Percentiles rank a stretch among this genome's conserved stretches.
Conservation (phyloP, 177 flowering plant genomes). For the Vitis hybrid region DNA sequence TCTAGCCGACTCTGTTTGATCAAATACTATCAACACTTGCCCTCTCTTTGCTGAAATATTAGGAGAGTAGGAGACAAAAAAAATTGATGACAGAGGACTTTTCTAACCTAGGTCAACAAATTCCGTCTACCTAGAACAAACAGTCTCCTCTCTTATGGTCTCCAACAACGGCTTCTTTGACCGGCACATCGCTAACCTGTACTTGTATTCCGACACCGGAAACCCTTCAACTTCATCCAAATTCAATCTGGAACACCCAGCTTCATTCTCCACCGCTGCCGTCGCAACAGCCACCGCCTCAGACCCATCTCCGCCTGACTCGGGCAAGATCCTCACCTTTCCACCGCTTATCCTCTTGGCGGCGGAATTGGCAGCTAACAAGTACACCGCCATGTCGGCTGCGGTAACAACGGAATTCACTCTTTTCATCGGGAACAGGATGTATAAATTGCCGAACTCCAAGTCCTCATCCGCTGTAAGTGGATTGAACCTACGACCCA, state of each 20-base stretch:
- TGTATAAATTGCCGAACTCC: constrained; percentile 38
- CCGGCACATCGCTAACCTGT: constrained; percentile 31
- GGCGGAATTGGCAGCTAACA: constrained; percentile 39
- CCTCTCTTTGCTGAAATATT: neutral
- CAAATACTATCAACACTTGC: too few relatives aligned
- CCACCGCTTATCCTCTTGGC: constrained; percentile 38
- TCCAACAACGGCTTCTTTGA: constrained; percentile 56
- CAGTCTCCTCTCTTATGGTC: constrained; percentile 53
- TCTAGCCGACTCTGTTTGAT: too few relatives aligned
- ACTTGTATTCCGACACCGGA: constrained; percentile 21
- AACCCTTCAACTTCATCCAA: constrained; percentile 35
- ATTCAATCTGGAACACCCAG: constrained; percentile 20
- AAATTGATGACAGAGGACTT: neutral
- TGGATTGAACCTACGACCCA: constrained; percentile 43
- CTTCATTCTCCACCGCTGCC: constrained; percentile 5
- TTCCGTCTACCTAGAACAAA: constrained; percentile 9
- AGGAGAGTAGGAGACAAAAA: neutral
- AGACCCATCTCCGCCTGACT: neutral
- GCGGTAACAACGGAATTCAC: constrained; percentile 32
- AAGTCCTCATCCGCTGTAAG: constrained; percentile 47
- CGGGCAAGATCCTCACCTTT: constrained; percentile 28
- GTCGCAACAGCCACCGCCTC: neutral
- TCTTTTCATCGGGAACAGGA: constrained; percentile 52
- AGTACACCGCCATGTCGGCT: constrained; percentile 36
- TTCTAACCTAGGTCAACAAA: neutral